Conservation (phyloP, 805 yeast species). For the Lipomyces oligophaga region DNA sequence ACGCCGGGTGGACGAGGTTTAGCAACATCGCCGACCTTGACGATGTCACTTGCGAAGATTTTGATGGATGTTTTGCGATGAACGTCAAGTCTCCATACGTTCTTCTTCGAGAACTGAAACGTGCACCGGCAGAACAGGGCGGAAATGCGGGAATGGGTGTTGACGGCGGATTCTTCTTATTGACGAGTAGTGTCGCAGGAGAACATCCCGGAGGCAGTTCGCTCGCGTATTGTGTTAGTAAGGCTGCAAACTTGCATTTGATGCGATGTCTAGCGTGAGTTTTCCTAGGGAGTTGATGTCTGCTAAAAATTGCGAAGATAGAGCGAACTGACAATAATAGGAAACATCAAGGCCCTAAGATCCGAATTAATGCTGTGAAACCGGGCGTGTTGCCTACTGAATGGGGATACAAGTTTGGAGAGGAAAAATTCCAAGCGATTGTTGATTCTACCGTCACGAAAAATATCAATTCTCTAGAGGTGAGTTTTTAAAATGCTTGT, state of each 20-base stretch:
- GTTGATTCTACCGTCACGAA: conserved; percentile 12
- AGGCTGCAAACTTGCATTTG: conserved; percentile 37
- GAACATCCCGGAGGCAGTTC: conserved; percentile 33
- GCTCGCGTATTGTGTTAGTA: conserved; percentile 40
- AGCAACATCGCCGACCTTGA: conserved; percentile 38
- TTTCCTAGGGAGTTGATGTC: too few species aligned
- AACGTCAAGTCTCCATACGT: conserved; percentile 26
- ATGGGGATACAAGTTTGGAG: conserved; percentile 35
- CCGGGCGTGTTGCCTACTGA: conserved; percentile 32
- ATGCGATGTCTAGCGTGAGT: conserved; percentile 33
- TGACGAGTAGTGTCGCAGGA: conserved; percentile 31
- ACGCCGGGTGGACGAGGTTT: conserved; percentile 42
- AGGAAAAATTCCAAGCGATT: conserved; percentile 26
- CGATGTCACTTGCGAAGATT: conserved; percentile 35
- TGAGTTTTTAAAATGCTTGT: neutral
- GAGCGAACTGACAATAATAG: neutral
- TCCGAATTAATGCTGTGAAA: conserved; percentile 29
- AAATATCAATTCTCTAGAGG: conserved; percentile 12
- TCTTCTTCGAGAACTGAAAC: conserved; percentile 18
- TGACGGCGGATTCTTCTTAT: conserved; percentile 23
- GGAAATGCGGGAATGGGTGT: conserved; percentile 11
- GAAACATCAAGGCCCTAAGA: conserved; percentile 23
- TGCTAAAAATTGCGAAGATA: neutral
- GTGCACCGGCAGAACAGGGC: conserved; percentile 4
- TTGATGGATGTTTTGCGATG: conserved; percentile 29